phyloP scores from a whole-genome alignment of 192 early-diverging fungal species.

The Phlyctochytrium arcticum region DNA sequence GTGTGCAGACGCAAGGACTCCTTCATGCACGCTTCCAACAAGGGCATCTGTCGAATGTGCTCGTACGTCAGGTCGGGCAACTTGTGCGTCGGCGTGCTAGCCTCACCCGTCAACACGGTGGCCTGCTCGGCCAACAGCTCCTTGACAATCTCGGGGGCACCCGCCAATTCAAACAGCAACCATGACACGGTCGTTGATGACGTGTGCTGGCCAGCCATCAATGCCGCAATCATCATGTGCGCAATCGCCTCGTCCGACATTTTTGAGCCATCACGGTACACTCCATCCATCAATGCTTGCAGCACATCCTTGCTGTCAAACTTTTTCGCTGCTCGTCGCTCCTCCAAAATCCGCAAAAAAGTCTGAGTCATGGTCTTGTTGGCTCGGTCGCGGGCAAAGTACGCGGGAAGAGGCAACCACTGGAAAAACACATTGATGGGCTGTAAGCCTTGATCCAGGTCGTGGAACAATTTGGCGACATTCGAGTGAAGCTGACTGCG shows the following conservation, averaged over 20 bases:
- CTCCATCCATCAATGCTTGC: conserved; percentile 74
- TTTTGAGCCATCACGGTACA: conserved; percentile 83
- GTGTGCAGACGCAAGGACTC: conserved; percentile 92
- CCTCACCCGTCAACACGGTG: conserved; percentile 49
- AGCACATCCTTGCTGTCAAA: conserved; percentile 71
- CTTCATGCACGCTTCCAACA: conserved; percentile 80
- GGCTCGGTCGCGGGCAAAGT: conserved; percentile 81
- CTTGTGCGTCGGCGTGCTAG: conserved; percentile 44
- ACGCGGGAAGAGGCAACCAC: conserved; percentile 85
- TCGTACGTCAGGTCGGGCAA: conserved; percentile 59
- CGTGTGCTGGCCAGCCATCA: conserved; percentile 99
- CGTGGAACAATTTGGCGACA: conserved; percentile 88
- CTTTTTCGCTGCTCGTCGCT: conserved; percentile 53
- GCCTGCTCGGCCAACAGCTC: conserved; percentile 72
- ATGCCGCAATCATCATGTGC: conserved; percentile 94
- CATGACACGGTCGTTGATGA: conserved; percentile 87
- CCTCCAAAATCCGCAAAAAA: conserved; percentile 76
- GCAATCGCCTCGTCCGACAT: conserved; percentile 82
- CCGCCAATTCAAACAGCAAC: conserved; percentile 84
- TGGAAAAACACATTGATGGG: conserved; percentile 94
- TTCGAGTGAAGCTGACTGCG: conserved; percentile 67
- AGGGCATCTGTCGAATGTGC: conserved; percentile 64
- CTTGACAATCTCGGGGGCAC: conserved; percentile 63
- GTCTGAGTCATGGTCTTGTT: conserved; percentile 75
- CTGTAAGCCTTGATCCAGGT: conserved; percentile 87